Base-by-base conservation (phyloP, 225 moss, liverwort and hornwort species). In the Neckera pumila region DNA sequence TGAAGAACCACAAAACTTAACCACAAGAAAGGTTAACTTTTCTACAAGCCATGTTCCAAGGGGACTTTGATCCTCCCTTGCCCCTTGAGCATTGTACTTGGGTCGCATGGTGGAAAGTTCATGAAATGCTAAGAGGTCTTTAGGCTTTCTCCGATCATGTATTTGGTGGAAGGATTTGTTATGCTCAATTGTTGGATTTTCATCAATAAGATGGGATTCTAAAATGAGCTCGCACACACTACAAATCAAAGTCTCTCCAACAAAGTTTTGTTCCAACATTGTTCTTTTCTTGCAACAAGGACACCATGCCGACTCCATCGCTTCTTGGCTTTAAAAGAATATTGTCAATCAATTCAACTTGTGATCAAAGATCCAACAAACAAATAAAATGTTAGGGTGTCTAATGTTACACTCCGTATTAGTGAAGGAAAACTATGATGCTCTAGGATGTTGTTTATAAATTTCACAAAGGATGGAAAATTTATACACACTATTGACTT, bases 131-230 rank as follows among this genome's bases (percentile, higher is more conserved):
- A 60, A 19, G 1, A 85, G 61, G 49, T 85, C 11, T 74, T n/a
- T 85, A 18, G 73, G 14, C 59, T 14, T 60, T 34, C 10, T 74
- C 47, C 61, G 4, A 72, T 56, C 12, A 18, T 72, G 16, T 17
- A 6, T 23, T 42, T 71, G 1, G 6, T 73, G 0, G 0, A 17
- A 45, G 8, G 31, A 3, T 8, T 13, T 1, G 1, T 26, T 6
- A 18, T 1, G 3, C 2, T 60, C 85, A 85, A 61, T 60, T 61
- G 74, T 36, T 47, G 19, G 1, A 45, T 47, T 49, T 27, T 45
- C 74, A 74, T 61, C 36, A 0, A 47, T 4, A 61, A 45, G 0
- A 36, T 49, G 4, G 47, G 10, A 36, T 18, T 85, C 57, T 36
- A 61, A 2, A 36, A 85, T 47, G 27, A 47, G 16, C 19, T 49